Base-by-base conservation (phyloP, 2,329 filamentous ascomycete genomes). In the Chaetothyriales sp. region DNA sequence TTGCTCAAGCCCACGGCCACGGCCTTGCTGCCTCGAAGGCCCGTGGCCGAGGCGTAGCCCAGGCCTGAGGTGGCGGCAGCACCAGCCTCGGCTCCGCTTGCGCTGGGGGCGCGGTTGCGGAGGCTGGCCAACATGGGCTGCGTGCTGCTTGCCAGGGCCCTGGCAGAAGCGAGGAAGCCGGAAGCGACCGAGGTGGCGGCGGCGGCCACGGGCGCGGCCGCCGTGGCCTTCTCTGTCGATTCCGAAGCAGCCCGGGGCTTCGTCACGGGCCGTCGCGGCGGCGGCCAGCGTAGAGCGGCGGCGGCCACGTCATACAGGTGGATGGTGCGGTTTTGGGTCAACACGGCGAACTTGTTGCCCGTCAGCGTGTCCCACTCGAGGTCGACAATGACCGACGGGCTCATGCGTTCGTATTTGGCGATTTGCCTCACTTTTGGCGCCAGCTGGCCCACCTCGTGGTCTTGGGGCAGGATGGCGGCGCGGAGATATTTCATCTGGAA, bases 281-380 rank as follows among this genome's bases (percentile, higher is more conserved):
- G 86, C 43, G 89, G 89, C 89, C 89, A 95, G 58, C 85, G 81
- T 61, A 89, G 90, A 4, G 87, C 86, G 56, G 81, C 85, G 46
- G 80, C 76, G 7, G 89, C 88, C 67, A 97, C 79, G 59, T 95
- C 86, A 58, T 95, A 83, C 44, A 97, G 78, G 68, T 98, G 92
- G 9, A 95, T 82, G 7, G 92, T 98, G n/a, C 90, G 89, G 60
- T 89, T 86, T 62, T 94, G 88, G 0, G 92, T 97, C 22, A 95
- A 81, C 70, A 98, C 82, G 1, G 89, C 90, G 43, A 94, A 71
- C 53, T 86, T 83, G 64, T 94, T 86, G 19, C 86, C 87, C 51
- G 83, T 82, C 2, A 86, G 86, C 51, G 80, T 77, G 1, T 85
- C 84, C 92, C 92, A 98, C 2, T 82, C 81, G 44, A 95, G 86